A percentile compares a stretch with the other conserved stretches of the same genome.
Evolutionary conservation across 2,329 filamentous ascomycete species (phyloP).

Genomic region (Fusarium begoniae): DNA sequence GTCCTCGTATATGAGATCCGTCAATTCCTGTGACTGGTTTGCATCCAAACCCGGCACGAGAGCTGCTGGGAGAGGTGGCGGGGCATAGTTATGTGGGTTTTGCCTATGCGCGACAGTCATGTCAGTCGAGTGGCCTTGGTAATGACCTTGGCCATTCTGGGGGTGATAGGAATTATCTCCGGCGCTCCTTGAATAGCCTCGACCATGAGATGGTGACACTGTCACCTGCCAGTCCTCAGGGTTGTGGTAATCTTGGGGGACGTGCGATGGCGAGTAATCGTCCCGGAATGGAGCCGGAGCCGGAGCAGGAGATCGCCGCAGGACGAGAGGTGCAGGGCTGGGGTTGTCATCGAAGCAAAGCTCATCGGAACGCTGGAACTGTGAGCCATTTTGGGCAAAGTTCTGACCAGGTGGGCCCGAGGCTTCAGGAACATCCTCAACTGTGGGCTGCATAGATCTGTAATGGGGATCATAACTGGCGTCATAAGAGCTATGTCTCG

Average conservation of each 20-base stretch:
- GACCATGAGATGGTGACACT: slow-evolving; percentile 46
- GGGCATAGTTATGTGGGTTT: slow-evolving; percentile 49
- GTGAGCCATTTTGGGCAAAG: slow-evolving; percentile 36
- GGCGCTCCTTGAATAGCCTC: slow-evolving; percentile 49
- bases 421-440: slow-evolving; percentile 71
- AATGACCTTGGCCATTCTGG: slow-evolving; percentile 45
- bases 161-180: slow-evolving; percentile 43
- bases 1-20: slow-evolving; percentile 66
- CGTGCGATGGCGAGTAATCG: slow-evolving; percentile 39
- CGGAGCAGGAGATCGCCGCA: slow-evolving; percentile 48
- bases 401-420: slow-evolving; percentile 45
- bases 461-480: slow-evolving; percentile 55
- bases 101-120: slow-evolving; percentile 48
- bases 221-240: slow-evolving; percentile 40
- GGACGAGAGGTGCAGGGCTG: slow-evolving; percentile 57
- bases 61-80: slow-evolving; percentile 63
- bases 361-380: slow-evolving; percentile 48
- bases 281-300: slow-evolving; percentile 35
- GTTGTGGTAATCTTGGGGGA: slow-evolving; percentile 32
- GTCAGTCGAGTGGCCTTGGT: slow-evolving; percentile 48
- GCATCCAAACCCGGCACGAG: slow-evolving; percentile 71
- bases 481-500: slow-evolving; percentile 63
- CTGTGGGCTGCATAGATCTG: slow-evolving; percentile 68
- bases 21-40: slow-evolving; percentile 63
- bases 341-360: slow-evolving; percentile 51